Evolutionary conservation across 306 rosid genomes (phyloP).

Genomic region (Hippophae tibetana): DNA sequence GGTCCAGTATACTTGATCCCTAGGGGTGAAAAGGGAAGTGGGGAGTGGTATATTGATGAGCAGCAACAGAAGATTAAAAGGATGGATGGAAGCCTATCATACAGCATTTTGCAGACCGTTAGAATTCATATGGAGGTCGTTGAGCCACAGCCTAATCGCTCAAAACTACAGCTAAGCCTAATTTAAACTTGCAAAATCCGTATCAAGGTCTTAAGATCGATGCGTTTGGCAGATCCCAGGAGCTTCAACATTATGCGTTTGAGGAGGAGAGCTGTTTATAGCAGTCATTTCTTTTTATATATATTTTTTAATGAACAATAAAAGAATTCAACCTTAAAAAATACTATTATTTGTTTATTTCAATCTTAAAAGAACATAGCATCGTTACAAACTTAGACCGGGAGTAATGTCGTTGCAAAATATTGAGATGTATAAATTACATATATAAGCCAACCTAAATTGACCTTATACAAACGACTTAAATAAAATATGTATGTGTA

Average conservation of each 20-base stretch:
- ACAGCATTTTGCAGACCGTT: slow-evolving; percentile 55
- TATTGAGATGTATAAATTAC: no score
- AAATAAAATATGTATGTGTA: no score
- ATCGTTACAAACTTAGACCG: no score
- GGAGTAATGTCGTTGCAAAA: no score
- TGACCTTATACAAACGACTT: no score
- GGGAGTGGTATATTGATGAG: slow-evolving; percentile 87
- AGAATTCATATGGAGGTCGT: slow-evolving; percentile 84
- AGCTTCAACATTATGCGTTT: background rate
- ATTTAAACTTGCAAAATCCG: slow-evolving; percentile 16
- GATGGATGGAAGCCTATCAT: slow-evolving; percentile 76
- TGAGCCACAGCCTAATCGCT: slow-evolving; percentile 88
- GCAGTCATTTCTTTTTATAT: no score
- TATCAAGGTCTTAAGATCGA: background rate
- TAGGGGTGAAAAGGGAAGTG: slow-evolving; percentile 63
- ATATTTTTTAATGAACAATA: no score
- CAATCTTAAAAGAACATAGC: no score
- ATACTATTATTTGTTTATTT: no score
- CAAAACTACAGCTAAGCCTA: slow-evolving; percentile 79
- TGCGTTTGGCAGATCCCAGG: background rate
- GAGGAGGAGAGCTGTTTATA: no score
- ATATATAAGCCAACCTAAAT: no score
- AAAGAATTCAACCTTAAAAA: no score
- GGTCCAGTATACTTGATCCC: slow-evolving; percentile 75
- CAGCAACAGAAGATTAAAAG: slow-evolving; percentile 74